Base-by-base conservation (phyloP, 1,284 basidiomycete genomes). In the Neolentinus lepideus region DNA sequence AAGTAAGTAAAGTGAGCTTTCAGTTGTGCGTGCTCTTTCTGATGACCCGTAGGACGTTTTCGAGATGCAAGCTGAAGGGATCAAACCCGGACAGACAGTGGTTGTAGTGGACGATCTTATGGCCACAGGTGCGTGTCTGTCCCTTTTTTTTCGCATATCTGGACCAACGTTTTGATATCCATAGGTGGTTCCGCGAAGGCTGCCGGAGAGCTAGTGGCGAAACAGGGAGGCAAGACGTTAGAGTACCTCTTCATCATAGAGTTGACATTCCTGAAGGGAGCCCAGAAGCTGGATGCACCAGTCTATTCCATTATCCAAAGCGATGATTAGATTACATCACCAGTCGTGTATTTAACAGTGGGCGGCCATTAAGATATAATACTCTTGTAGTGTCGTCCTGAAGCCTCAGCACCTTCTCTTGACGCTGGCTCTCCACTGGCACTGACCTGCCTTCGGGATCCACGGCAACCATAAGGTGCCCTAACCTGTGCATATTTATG, bases 241-340 rank as follows among this genome's bases (percentile, higher is more conserved):
- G 93, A 98, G 72, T 98, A 98, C 75, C 73, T 99, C 62, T 99
- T 99, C 75, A 87, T 98, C 68, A 88, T 98, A 61, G 92, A 94
- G 61, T 73, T 98, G 53, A 77, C 87, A 50, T 88, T 93, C 76
- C 83, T 98, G 65, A 85, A 93, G 61, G 92, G 90, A 11, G 70
- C 78, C 9, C 76, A 83, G 58, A 88, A 90, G 71, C 80, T 98
- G 56, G 84, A 94, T 65, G 94, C 92, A 33, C 93, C 94, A 2
- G 73, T 85, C 19, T 97, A 95, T 73, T 91, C 89, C 48, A 85
- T 96, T 68, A 76, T 92, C 64, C 80, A 94, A 69, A 75, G 80
- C 56, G 81, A 90, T 56, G 88, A 92, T 66, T 92, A 72, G 60
- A 60, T 53, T 24, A 46, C 63, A 85, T 67, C 65, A 89, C 64